These are phyloP conservation scores for Prunus mira DNA, from an alignment of 306 rosid genomes.

Conservation along the genomic window DNA sequence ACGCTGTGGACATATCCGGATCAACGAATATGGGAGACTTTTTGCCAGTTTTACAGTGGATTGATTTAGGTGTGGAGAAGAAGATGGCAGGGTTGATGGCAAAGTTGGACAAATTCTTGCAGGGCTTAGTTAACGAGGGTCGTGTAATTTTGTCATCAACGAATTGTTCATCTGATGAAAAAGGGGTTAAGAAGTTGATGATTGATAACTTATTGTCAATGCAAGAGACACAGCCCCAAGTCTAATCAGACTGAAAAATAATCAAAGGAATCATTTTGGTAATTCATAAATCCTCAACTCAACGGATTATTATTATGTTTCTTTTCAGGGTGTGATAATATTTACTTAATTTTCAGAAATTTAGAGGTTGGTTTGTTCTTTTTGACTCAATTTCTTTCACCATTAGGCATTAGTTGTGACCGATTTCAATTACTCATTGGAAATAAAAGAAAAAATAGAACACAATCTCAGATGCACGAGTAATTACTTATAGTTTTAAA, in stretches of 20 bases:
- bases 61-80: conserved; percentile 6
- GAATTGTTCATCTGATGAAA: not conserved
- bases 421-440: too few species aligned
- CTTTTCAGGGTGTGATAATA: too few species aligned
- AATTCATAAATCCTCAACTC: too few species aligned
- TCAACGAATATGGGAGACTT: conserved; percentile 7
- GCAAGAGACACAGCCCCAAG: conserved; percentile 7
- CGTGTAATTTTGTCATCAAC: not conserved
- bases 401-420: too few species aligned
- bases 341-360: too few species aligned
- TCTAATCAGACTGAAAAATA: too few species aligned
- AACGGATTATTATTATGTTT: too few species aligned
- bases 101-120: conserved; percentile 12
- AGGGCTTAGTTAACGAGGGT: conserved; percentile 17
- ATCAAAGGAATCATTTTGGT: too few species aligned
- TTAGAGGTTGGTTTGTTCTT: too few species aligned
- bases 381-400: too few species aligned
- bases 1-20: not conserved
- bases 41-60: conserved; percentile 12
- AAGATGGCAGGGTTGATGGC: conserved; percentile 24
- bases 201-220: conserved; percentile 7
- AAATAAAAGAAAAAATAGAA: not conserved
- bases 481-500: too few species aligned
- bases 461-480: too few species aligned
- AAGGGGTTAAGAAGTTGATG: not conserved